A percentile compares a stretch with the other conserved stretches of the same genome.
phyloP scores from a whole-genome alignment of 1,284 basidiomycete species.

The Trichosporon ovoides region DNA sequence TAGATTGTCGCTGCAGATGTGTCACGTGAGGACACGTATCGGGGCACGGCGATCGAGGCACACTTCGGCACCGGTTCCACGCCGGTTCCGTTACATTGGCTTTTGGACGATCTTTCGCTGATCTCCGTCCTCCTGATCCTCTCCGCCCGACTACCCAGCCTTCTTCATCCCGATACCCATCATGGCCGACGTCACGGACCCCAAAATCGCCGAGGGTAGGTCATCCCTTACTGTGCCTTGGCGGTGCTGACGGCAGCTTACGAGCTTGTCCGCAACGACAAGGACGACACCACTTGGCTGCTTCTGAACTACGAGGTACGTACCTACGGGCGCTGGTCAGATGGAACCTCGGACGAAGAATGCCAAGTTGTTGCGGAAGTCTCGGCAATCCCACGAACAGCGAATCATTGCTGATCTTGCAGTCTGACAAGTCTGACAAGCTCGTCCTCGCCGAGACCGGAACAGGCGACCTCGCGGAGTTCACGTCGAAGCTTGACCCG shows the following conservation, averaged over 20 bases:
- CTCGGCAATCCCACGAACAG: too few species aligned
- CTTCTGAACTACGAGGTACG: conserved; percentile 75
- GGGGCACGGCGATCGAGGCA: neutral
- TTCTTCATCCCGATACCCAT: conserved; percentile 6
- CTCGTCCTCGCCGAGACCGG: conserved; percentile 70
- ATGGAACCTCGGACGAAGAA: too few species aligned
- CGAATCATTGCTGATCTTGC: conserved; percentile 16
- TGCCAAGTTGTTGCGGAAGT: too few species aligned
- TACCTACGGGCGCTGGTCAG: too few species aligned
- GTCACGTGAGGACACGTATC: conserved; percentile 8
- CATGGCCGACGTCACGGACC: conserved; percentile 80
- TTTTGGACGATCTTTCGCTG: neutral
- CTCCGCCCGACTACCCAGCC: neutral
- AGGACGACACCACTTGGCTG: conserved; percentile 77
- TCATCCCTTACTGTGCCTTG: neutral
- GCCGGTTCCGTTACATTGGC: neutral
- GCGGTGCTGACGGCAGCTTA: conserved; percentile 60
- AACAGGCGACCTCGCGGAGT: conserved; percentile 67
- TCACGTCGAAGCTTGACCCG: conserved; percentile 67
- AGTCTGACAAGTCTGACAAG: conserved; percentile 78
- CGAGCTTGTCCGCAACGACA: conserved; percentile 73
- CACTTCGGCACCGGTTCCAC: neutral
- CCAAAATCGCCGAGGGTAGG: conserved; percentile 69
- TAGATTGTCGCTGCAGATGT: neutral
- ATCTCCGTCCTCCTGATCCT: neutral